Percentiles rank a stretch among this genome's conserved stretches.
Evolutionary conservation across 345 rosid species (phyloP).

Genomic region (Garcia nutans): DNA sequence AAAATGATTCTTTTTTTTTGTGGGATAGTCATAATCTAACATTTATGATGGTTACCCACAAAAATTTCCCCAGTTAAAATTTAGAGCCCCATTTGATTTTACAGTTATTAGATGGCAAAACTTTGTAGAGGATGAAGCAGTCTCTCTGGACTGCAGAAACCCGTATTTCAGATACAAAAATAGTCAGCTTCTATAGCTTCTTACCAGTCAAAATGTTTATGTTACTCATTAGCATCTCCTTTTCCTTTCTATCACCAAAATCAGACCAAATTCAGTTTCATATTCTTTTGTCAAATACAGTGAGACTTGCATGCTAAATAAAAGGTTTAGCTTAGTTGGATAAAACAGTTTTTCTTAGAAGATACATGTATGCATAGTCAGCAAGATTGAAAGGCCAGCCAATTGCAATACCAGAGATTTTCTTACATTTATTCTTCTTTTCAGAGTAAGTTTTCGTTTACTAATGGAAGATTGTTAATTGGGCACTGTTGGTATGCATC

Average conservation of each 20-base stretch:
- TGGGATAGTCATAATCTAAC: not conserved
- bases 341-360: not conserved
- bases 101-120: no score
- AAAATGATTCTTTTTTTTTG: no score
- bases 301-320: not conserved
- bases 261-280: not conserved
- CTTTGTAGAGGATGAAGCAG: not conserved
- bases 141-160: not conserved
- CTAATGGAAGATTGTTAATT: no score
- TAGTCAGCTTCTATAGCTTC: not conserved
- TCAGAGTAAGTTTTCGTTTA: not conserved
- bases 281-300: not conserved
- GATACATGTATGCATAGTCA: no score
- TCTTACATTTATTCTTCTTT: no score
- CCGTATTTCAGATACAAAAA: no score
- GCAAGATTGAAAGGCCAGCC: no score
- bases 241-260: no score
- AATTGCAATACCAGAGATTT: no score
- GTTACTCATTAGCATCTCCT: not conserved
- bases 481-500: no score
- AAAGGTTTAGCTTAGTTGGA: not conserved
- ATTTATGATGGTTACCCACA: not conserved
- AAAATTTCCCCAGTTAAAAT: no score
- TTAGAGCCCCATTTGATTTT: no score
- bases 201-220: not conserved